Percentiles rank a stretch among this genome's conserved stretches.
phyloP scores from a whole-genome alignment of 176 grass and related monocot species.

The Rhynchospora breviuscula region DNA sequence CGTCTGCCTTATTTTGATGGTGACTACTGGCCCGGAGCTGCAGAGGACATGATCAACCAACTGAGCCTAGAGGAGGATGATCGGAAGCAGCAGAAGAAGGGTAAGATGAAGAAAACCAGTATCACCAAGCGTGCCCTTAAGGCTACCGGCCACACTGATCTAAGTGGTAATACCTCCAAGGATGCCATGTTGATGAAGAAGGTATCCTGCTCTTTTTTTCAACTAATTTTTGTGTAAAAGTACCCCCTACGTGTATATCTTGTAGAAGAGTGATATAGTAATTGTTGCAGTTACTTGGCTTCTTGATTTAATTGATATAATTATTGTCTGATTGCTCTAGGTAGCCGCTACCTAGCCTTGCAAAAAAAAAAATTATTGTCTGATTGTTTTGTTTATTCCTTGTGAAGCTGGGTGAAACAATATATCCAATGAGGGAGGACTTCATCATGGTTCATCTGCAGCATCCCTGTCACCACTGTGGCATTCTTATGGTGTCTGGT shows the following conservation, averaged over 20 bases:
- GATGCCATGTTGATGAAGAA: constrained; percentile 94
- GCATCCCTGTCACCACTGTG: constrained; percentile 75
- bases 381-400: constrained; percentile 32
- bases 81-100: constrained; percentile 78
- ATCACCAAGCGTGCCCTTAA: constrained; percentile 84
- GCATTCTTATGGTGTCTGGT: constrained; percentile 75
- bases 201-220: constrained; percentile 33
- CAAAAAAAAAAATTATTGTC: not conserved
- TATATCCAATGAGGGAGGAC: constrained; percentile 84
- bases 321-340: not conserved
- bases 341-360: too few relatives aligned
- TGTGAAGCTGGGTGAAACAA: constrained; percentile 82
- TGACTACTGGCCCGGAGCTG: constrained; percentile 98
- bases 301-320: constrained; percentile 14
- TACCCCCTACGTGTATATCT: not conserved
- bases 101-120: constrained; percentile 71
- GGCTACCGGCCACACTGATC: constrained; percentile 74
- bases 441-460: constrained; percentile 99
- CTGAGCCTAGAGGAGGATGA: constrained; percentile 82
- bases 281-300: constrained; percentile 3
- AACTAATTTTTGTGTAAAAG: constrained; percentile 17
- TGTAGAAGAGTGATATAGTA: not conserved
- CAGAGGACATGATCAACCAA: constrained; percentile 92
- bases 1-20: constrained; percentile 94
- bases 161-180: constrained; percentile 69